Evolutionary conservation across 768 basidiomycete genomes (phyloP).

Genomic region (Dentipellis sp.): DNA sequence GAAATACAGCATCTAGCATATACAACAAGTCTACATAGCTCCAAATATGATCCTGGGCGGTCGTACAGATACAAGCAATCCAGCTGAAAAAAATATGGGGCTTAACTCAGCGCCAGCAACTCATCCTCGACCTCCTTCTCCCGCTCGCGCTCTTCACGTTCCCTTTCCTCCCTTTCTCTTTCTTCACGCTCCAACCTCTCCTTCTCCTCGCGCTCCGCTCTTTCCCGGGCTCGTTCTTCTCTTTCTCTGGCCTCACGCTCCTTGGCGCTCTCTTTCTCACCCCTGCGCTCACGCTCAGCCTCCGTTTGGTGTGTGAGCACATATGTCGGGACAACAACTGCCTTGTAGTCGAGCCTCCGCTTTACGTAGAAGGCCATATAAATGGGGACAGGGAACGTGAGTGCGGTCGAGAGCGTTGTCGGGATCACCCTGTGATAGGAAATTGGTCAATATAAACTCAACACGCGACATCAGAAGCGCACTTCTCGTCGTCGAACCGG

Average conservation of each 20-base stretch:
- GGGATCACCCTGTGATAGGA: slow-evolving; percentile 48
- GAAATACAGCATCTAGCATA: no score
- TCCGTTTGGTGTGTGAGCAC: slow-evolving; percentile 10
- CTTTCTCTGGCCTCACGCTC: neutral
- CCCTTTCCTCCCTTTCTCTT: neutral
- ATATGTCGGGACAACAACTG: slow-evolving; percentile 18
- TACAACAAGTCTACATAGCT: no score
- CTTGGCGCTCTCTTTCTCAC: slow-evolving; percentile 2
- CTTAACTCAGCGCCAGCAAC: slow-evolving; percentile 5
- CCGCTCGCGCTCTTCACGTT: slow-evolving; percentile 4
- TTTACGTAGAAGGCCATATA: slow-evolving; percentile 98
- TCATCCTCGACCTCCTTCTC: slow-evolving; percentile 14
- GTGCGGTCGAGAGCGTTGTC: slow-evolving; percentile 56
- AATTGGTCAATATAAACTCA: neutral
- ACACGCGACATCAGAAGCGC: slow-evolving; percentile 17
- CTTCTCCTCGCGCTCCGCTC: neutral
- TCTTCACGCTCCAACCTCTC: neutral
- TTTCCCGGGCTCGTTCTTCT: neutral
- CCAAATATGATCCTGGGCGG: no score
- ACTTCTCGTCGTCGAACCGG: slow-evolving; percentile 93
- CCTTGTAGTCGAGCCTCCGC: slow-evolving; percentile 78
- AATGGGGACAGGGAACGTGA: slow-evolving; percentile 49
- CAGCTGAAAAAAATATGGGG: no score
- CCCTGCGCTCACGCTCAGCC: slow-evolving; percentile 11
- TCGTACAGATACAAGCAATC: no score